These are phyloP conservation scores for Agarophyton chilense DNA, from an alignment of 23 red algal genomes.

Conservation along the genomic window DNA sequence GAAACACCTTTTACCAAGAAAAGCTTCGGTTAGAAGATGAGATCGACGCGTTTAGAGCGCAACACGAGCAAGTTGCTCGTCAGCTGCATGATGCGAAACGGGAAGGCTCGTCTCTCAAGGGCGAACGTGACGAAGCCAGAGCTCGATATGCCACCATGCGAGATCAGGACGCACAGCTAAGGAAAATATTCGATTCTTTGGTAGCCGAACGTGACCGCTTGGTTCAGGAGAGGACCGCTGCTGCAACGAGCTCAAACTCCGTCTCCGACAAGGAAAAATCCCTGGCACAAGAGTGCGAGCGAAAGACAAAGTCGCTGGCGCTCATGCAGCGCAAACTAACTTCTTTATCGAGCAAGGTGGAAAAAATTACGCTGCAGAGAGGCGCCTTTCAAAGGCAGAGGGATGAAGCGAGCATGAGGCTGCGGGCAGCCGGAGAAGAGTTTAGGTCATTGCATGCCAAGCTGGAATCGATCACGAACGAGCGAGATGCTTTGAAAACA, in stretches of 20 bases:
- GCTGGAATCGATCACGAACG: slow-evolving; percentile 15
- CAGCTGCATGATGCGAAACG: slow-evolving; percentile 31
- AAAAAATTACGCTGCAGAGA: slow-evolving; percentile 57
- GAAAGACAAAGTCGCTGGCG: slow-evolving; percentile 40
- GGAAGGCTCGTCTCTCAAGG: not conserved
- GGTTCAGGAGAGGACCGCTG: slow-evolving; percentile 50
- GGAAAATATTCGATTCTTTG: slow-evolving; percentile 24
- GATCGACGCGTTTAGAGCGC: not conserved
- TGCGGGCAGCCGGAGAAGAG: slow-evolving; percentile 60
- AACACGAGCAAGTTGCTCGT: slow-evolving; percentile 19
- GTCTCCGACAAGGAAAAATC: slow-evolving; percentile 43
- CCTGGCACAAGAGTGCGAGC: slow-evolving; percentile 44
- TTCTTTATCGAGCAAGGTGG: slow-evolving; percentile 45
- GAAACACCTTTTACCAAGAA: slow-evolving; percentile 35
- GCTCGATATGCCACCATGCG: not conserved
- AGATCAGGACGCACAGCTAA: slow-evolving; percentile 42
- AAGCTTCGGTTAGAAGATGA: slow-evolving; percentile 39
- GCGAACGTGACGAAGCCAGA: slow-evolving; percentile 60
- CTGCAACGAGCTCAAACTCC: not conserved
- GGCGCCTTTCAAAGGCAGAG: slow-evolving; percentile 45
- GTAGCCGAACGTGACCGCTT: slow-evolving; percentile 33
- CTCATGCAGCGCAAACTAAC: slow-evolving; percentile 38
- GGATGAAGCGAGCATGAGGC: slow-evolving; percentile 63
- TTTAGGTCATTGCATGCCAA: slow-evolving; percentile 39
- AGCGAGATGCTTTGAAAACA: slow-evolving; percentile 41